Evolutionary conservation across 140 eudicot genomes (phyloP).

Genomic region (Ambrosia hybrid): DNA sequence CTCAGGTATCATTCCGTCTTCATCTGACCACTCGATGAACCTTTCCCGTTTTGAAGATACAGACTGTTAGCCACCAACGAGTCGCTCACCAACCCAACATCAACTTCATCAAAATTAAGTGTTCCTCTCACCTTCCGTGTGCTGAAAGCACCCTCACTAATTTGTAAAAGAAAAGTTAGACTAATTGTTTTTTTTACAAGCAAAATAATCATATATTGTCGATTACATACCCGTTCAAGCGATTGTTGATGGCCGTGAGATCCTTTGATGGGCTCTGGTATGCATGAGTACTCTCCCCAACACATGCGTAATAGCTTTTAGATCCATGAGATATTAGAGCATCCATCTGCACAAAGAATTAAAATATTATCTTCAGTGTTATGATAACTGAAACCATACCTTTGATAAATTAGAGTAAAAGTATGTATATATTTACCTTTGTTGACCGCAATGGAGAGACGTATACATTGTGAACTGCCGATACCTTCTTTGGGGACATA

Average conservation of each 20-base stretch:
- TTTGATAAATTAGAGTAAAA: neutral
- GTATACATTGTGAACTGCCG: conserved; percentile 81
- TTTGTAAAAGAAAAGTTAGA: neutral
- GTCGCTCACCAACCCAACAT: conserved; percentile 89
- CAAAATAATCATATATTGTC: neutral
- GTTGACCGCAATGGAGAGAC: conserved; percentile 94
- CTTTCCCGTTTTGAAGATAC: conserved; percentile 64
- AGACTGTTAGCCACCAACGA: conserved; percentile 85
- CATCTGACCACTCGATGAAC: conserved; percentile 43
- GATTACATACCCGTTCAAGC: conserved; percentile 64
- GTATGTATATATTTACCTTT: conserved; percentile 49
- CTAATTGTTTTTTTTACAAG: neutral
- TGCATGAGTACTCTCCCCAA: conserved; percentile 98
- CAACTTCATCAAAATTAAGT: conserved; percentile 75
- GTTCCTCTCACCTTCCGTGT: conserved; percentile 65
- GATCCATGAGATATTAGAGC: conserved; percentile 80
- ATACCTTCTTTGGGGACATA: conserved; percentile 97
- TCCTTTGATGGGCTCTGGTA: conserved; percentile 99
- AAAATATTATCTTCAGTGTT: neutral
- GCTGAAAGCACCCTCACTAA: conserved; percentile 11
- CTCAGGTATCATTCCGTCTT: conserved; percentile 57
- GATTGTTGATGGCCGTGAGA: conserved; percentile 83
- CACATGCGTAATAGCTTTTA: conserved; percentile 95
- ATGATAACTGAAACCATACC: neutral
- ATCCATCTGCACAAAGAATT: conserved; percentile 68